Conservation (phyloP, 2,329 filamentous ascomycete species). For the Ophiostoma sp. region DNA sequence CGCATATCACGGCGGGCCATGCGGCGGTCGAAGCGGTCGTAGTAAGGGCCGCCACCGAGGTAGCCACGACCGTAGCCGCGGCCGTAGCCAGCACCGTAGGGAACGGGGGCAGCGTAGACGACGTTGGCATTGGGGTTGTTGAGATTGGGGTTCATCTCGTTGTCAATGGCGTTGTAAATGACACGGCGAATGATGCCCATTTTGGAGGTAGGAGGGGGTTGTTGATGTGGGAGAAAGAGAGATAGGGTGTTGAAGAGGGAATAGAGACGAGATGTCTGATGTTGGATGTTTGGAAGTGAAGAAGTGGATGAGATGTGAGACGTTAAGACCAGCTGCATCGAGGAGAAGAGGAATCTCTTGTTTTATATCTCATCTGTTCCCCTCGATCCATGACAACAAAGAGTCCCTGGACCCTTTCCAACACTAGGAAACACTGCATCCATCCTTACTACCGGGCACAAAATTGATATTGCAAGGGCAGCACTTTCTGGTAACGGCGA, state of each 20-base stretch:
- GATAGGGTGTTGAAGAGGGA: neutral
- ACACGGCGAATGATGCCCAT: conserved; percentile 2
- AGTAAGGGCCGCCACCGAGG: neutral
- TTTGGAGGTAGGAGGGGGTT: neutral
- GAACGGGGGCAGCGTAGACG: neutral
- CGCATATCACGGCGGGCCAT: conserved; percentile 8
- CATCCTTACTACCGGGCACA: neutral
- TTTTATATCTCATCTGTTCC: neutral
- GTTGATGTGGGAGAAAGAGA: neutral
- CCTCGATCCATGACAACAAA: neutral
- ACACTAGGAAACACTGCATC: neutral
- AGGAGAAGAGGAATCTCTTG: neutral
- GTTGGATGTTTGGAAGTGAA: neutral
- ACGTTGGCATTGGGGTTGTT: neutral
- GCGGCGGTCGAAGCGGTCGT: conserved; percentile 9
- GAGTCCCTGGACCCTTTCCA: neutral
- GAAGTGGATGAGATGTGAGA: neutral
- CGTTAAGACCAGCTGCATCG: neutral
- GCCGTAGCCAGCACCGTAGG: neutral
- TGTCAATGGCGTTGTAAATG: neutral
- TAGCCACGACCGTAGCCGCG: neutral
- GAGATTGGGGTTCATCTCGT: neutral
- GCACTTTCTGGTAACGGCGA: neutral
- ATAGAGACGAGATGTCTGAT: neutral
- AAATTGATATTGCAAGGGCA: neutral